phyloP scores from a whole-genome alignment of 2,329 filamentous ascomycete species.

The Ophiostoma australiae region DNA sequence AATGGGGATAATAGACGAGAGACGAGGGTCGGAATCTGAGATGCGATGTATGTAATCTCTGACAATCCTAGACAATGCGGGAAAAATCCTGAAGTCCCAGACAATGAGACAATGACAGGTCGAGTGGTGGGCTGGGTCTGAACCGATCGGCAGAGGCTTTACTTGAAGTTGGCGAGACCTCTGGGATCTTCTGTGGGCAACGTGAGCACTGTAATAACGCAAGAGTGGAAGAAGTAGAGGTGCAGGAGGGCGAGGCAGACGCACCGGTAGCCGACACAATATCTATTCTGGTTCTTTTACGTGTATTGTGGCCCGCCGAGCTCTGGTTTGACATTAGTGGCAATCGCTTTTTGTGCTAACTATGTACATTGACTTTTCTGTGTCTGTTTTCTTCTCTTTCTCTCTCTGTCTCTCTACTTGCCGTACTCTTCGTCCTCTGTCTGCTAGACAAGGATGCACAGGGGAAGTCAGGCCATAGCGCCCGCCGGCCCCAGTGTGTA shows the following conservation, averaged over 20 bases:
- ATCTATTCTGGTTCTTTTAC: not conserved
- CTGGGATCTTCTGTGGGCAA: constrained; percentile 3
- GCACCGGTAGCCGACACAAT: not conserved
- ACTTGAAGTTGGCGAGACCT: not conserved
- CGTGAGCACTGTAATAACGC: not conserved
- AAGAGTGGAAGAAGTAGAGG: constrained; percentile 1
- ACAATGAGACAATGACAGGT: constrained; percentile 1
- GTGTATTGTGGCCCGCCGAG: not conserved
- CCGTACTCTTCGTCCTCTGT: not conserved
- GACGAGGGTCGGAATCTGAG: not conserved
- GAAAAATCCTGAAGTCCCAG: not conserved
- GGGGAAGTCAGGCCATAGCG: not conserved
- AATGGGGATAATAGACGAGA: no score
- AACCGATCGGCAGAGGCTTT: not conserved
- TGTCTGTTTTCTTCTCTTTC: not conserved
- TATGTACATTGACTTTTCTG: not conserved
- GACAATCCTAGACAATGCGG: not conserved
- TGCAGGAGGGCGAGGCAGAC: not conserved
- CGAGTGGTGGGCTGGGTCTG: not conserved
- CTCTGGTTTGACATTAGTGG: not conserved
- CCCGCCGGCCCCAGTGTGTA: not conserved
- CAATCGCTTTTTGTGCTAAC: not conserved
- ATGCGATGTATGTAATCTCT: not conserved
- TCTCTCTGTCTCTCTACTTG: not conserved
- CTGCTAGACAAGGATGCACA: not conserved